Base-by-base conservation (phyloP, 495 filamentous ascomycete species). In the Aspergillus kassunensis region DNA sequence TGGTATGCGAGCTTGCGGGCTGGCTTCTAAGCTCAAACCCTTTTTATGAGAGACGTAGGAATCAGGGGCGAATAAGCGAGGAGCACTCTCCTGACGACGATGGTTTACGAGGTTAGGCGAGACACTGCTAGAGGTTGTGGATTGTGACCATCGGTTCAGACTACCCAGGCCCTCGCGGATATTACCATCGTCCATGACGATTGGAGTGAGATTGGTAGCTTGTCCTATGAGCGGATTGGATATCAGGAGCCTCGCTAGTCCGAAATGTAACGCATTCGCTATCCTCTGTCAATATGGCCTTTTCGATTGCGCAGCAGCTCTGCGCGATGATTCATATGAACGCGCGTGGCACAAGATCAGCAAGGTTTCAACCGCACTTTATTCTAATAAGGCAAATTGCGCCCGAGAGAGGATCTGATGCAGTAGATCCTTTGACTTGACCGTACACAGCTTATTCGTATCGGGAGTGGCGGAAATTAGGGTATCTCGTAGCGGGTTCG, bases 121-220 rank as follows among this genome's bases (percentile, higher is more conserved):
- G 25, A 76, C 68, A 40, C 73, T 80, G 65, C 86, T 91, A 37
- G 85, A 89, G 9, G 78, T 62, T 18, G 90, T 89, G 4, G 87
- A 90, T 23, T 85, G 81, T 23, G 88, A 91, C 89, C 88, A 92
- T 47, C 88, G 84, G 67, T 92, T 90, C 60, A 90, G 76, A 51
- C 84, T 89, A 27, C 80, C 82, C 35, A 90, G 68, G 4, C 83
- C 81, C 60, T 89, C 86, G 59, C 74, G 78, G 50, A 84, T 67
- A 46, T 71, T 69, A 40, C 64, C 61, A 47, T 66, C 71, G 21
- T 57, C 60, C 24, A 55, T 40, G 24, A 44, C 54, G 5, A 48
- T 57, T 20, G 54, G 21, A 13, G 50, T 44, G 13, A 50, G 49
- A 25, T 55, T 45, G 9, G 52, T 46, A 21, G 24, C 49, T n/a